Percentiles rank a stretch among this genome's conserved stretches.
These are phyloP conservation scores for Fusarium neocosmosporiellum DNA, from an alignment of 2,329 filamentous ascomycete genomes.

Conservation along the genomic window DNA sequence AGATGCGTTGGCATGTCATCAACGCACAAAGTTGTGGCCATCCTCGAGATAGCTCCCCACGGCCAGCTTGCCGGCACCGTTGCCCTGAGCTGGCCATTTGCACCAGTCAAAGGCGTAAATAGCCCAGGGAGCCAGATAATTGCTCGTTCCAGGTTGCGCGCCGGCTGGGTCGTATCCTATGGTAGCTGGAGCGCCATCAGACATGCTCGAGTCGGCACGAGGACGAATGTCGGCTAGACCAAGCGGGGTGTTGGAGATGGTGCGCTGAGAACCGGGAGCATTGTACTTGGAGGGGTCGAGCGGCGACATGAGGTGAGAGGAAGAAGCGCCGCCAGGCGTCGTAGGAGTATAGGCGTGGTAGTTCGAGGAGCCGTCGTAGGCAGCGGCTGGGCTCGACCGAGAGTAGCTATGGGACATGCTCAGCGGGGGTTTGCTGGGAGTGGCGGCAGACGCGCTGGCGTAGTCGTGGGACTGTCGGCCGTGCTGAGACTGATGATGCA, in stretches of 20 bases:
- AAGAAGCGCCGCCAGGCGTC: slow-evolving; percentile 68
- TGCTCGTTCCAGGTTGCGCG: slow-evolving; percentile 80
- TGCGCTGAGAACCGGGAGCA: slow-evolving; percentile 68
- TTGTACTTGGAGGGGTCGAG: slow-evolving; percentile 65
- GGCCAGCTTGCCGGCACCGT: slow-evolving; percentile 90
- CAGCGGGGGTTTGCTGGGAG: slow-evolving; percentile 74
- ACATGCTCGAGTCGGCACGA: slow-evolving; percentile 82
- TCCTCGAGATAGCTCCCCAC: slow-evolving; percentile 97
- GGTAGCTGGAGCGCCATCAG: slow-evolving; percentile 74
- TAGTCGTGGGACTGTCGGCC: slow-evolving; percentile 67
- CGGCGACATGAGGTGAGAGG: slow-evolving; percentile 74
- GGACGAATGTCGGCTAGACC: slow-evolving; percentile 93
- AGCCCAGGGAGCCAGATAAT: slow-evolving; percentile 93
- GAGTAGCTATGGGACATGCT: slow-evolving; percentile 81
- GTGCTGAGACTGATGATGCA: slow-evolving; percentile 56
- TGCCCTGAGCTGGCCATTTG: slow-evolving; percentile 89
- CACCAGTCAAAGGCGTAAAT: slow-evolving; percentile 99
- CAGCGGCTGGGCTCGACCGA: slow-evolving; percentile 80
- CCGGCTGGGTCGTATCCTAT: slow-evolving; percentile 74
- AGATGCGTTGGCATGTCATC: slow-evolving; percentile 1
- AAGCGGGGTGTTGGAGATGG: slow-evolving; percentile 84
- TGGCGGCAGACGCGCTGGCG: slow-evolving; percentile 40
- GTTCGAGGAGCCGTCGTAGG: slow-evolving; percentile 63
- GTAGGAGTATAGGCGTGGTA: slow-evolving; percentile 70
- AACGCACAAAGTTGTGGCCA: slow-evolving; percentile 89